Evolutionary conservation across 371 early-diverging fungal species (phyloP).

Genomic region (Enterospora canceri): DNA sequence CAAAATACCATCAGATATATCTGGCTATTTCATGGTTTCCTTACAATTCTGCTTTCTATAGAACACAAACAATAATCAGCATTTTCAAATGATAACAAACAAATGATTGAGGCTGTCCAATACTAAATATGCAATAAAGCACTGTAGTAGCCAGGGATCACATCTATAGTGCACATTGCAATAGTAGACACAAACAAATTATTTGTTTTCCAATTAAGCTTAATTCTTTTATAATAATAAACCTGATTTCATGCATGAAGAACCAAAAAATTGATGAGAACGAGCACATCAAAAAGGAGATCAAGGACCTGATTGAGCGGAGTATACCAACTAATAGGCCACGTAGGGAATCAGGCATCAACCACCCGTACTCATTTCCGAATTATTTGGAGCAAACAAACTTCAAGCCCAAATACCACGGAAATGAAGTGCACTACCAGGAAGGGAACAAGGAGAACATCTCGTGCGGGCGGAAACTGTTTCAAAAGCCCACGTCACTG

Average conservation of each 20-base stretch:
- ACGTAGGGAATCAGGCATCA: not conserved
- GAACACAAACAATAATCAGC: no score
- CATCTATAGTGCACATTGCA: not conserved
- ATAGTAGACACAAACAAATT: conserved; percentile 7
- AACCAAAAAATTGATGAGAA: not conserved
- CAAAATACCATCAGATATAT: no score
- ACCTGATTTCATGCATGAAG: conserved; percentile 70
- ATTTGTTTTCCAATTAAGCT: conserved; percentile 65
- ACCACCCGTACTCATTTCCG: not conserved
- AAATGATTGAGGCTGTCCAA: no score
- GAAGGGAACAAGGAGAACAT: not conserved
- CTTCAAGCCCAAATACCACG: not conserved
- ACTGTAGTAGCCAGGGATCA: no score
- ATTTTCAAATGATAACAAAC: no score
- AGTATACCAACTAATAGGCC: not conserved
- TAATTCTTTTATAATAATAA: conserved; percentile 63
- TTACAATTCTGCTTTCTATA: no score
- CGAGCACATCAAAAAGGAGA: not conserved
- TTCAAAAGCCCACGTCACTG: no score
- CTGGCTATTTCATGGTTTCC: no score
- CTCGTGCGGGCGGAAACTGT: no score
- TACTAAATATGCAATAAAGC: no score
- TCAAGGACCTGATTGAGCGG: not conserved
- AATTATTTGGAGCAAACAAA: not conserved
- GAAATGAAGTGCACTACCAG: not conserved